Percentiles rank a stretch among this genome's conserved stretches.
Evolutionary conservation across 805 yeast genomes (phyloP).

Genomic region (Metschnikowia picachoensis): DNA sequence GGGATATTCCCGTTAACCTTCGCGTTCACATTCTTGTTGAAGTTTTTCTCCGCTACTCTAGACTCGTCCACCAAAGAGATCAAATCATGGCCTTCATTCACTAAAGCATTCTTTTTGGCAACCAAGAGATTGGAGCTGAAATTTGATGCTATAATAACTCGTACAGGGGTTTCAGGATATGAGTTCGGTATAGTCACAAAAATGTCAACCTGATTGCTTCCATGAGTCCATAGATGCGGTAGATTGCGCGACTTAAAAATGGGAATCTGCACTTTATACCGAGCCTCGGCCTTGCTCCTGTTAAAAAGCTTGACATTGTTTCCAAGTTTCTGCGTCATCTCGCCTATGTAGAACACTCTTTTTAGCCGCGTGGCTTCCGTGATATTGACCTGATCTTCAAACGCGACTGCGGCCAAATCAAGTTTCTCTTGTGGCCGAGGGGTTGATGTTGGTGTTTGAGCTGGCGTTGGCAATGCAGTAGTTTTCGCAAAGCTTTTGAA

Average conservation of each 20-base stretch:
- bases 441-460: background rate
- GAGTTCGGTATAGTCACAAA: constrained; percentile 30
- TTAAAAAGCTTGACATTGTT: constrained; percentile 25
- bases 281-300: constrained; percentile 22
- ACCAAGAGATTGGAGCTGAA: constrained; percentile 29
- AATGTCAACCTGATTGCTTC: constrained; percentile 25
- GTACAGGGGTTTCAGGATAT: constrained; percentile 27
- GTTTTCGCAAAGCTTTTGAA: constrained; percentile 12
- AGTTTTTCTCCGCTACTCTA: constrained; percentile 26
- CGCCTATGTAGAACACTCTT: constrained; percentile 18
- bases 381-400: background rate
- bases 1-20: constrained; percentile 13
- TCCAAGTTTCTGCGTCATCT: constrained; percentile 27
- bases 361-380: constrained; percentile 7
- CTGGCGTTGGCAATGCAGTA: background rate
- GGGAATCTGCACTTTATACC: constrained; percentile 33
- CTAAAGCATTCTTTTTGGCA: constrained; percentile 18
- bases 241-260: constrained; percentile 13
- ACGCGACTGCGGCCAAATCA: constrained; percentile 7
- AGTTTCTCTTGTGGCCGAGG: constrained; percentile 1
- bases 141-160: constrained; percentile 26
- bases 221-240: constrained; percentile 30
- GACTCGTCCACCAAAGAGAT: constrained; percentile 23
- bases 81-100: constrained; percentile 12
- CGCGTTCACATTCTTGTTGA: constrained; percentile 21